Base-by-base conservation (phyloP, 2,329 filamentous ascomycete genomes). In the Pleurostoma richardsiae region DNA sequence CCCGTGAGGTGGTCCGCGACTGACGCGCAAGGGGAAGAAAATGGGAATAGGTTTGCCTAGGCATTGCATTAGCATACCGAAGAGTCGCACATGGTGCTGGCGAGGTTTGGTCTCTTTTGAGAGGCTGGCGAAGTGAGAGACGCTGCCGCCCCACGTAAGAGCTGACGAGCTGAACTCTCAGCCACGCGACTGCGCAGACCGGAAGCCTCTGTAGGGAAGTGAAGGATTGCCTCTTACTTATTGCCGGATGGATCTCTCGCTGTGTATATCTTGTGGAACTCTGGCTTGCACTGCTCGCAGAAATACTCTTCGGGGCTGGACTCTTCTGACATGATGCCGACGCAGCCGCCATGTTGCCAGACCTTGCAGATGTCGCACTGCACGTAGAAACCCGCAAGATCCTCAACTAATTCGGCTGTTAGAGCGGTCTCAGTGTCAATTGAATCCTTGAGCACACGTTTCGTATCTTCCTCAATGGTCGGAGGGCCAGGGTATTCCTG, bases 281-380 rank as follows among this genome's bases (percentile, higher is more conserved):
- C 90, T 63, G 90, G 90, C 55, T 88, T 85, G 70, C 94, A 99
- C 66, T 90, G 81, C 70, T 99, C 94, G 70, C 94, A 99, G 63
- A 94, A 99, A 72, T 99, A 99, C 67, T 97, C 91, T 46, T 97
- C 92, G 7, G 94, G 94, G 54, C 89, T 92, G 64, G 87, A 85
- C 56, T 88, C 86, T 67, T 96, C 92, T 56, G 94, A 94, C 72
- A 95, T 90, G 60, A 99, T 96, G 50, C 94, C 92, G 49, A 99
- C 92, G 62, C 94, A 99, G 50, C 91, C 92, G 59, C 94, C 94
- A 65, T 99, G 94, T 66, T 99, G 94, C 94, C 92, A 99, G 53
- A 97, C 94, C 65, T 95, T 95, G 75, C 94, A 99, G 54, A 88
- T 77, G 69, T 97, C 94, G 78, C 94, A 99, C 73, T 97, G 92